phyloP scores from a whole-genome alignment of 129 eudicot species.

The Arctium lappa region DNA sequence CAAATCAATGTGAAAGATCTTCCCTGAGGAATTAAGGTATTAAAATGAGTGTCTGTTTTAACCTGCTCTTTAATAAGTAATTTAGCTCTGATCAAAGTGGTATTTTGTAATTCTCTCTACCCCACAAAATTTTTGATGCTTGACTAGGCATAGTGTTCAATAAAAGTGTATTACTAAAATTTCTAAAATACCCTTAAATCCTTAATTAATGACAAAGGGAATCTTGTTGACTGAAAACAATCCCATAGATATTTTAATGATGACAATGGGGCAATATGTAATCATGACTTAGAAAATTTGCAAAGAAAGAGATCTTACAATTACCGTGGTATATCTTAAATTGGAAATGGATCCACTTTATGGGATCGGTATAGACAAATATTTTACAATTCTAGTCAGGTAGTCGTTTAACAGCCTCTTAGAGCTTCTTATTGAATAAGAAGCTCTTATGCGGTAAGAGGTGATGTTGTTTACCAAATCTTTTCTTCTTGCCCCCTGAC shows the following conservation, averaged over 20 bases:
- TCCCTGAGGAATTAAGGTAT: background rate
- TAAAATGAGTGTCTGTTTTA: background rate
- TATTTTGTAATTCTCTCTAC: background rate
- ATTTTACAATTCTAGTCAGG: background rate
- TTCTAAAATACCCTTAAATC: background rate
- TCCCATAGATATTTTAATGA: background rate
- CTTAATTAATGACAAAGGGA: background rate
- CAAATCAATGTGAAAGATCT: background rate
- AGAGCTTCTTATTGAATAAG: background rate
- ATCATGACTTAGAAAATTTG: background rate
- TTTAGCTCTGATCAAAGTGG: background rate
- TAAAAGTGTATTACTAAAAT: background rate
- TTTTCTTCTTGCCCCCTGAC: background rate
- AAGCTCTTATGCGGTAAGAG: background rate
- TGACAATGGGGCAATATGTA: background rate
- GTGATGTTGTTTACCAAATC: background rate
- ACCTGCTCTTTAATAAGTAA: background rate
- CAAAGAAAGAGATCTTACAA: too few species aligned
- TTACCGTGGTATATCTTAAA: too few species aligned
- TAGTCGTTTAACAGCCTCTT: background rate
- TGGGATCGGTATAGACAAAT: constrained; percentile 1
- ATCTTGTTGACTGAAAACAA: background rate
- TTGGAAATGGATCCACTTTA: background rate
- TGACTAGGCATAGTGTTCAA: background rate
- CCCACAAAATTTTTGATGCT: background rate